Evolutionary conservation across 78 protist species (phyloP).

Genomic region (Blattamonas nauphoetae): DNA sequence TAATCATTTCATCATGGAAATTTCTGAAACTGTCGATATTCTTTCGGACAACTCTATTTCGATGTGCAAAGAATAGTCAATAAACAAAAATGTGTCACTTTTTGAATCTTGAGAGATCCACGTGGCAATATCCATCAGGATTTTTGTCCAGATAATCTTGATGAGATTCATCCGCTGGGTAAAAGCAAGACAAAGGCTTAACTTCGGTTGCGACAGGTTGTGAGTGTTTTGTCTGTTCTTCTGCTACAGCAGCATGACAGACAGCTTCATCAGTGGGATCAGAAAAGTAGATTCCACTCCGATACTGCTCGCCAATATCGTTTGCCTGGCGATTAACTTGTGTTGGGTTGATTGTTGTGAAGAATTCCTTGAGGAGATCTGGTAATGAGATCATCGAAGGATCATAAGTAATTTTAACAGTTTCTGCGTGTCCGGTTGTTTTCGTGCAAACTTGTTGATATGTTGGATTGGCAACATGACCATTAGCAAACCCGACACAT

Average conservation of each 20-base stretch:
- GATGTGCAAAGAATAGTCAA: too few species aligned
- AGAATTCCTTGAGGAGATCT: background rate
- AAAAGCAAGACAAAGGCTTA: background rate
- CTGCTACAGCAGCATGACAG: background rate
- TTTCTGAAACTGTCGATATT: too few species aligned
- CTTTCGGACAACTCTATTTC: too few species aligned
- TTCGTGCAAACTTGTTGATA: background rate
- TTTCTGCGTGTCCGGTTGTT: background rate
- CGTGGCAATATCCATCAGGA: background rate
- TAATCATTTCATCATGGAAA: too few species aligned
- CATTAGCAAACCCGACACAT: background rate
- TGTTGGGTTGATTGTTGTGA: background rate
- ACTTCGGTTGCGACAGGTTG: background rate
- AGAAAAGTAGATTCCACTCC: background rate
- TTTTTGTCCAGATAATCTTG: background rate
- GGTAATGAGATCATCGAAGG: background rate
- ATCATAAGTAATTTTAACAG: background rate
- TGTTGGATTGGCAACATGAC: background rate
- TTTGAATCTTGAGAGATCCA: too few species aligned
- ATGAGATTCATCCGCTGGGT: background rate
- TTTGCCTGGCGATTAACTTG: background rate
- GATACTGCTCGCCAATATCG: background rate
- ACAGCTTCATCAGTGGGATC: background rate
- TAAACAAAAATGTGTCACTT: too few species aligned
- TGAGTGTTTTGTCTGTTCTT: background rate